Evolutionary conservation across 1,284 basidiomycete species (phyloP), one percentile per base, ranked within the genome.

Genomic region (Marasmius oreades): DNA sequence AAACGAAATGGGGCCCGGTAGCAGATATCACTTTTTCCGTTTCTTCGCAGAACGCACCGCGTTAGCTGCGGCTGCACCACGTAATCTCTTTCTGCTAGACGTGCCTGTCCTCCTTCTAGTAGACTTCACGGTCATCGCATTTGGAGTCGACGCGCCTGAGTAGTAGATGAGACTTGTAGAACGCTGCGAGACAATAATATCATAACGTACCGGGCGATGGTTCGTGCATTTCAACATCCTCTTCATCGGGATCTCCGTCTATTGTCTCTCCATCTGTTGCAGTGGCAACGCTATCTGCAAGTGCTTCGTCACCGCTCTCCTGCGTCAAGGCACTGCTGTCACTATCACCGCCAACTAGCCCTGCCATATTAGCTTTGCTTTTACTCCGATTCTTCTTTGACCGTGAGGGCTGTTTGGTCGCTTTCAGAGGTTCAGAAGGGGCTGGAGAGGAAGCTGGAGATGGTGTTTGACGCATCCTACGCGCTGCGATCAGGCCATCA

Each of bases 301-400:
- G 70, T 39, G 74, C 80, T 62, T 90, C 89, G 56, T 90, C 88
- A 7, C 82, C 87, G 58, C 86, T 90, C 67, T 90, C 88, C 66
- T 88, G 84, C 7, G 88, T 91, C 63, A 90, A 66, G 33, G 86
- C 88, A 59, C 89, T 91, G 62, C 86, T 89, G 63, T 90, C 88
- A 65, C 89, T 91, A 64, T 91, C 87, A 3, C 86, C 87, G 24
- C 81, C 84, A 2, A 89, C 80, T 20, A 90, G 69, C 0, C 88
- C 88, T 0, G 86, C 86, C 72, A 85, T 73, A 56, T 84, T 81
- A 55, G 77, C 66, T 63, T 76, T 73, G 55, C 72, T 73, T 61
- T 73, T 70, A 46, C 63, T 65, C n/a, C 47, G 24, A 48, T 66
- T 69, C 59, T 62, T 60, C 47, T 53, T 57, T 53, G 52, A 62